Percentiles rank a stretch among this genome's conserved stretches.
phyloP scores from a whole-genome alignment of 179 eudicot species.

The Heliamphora pulchella region DNA sequence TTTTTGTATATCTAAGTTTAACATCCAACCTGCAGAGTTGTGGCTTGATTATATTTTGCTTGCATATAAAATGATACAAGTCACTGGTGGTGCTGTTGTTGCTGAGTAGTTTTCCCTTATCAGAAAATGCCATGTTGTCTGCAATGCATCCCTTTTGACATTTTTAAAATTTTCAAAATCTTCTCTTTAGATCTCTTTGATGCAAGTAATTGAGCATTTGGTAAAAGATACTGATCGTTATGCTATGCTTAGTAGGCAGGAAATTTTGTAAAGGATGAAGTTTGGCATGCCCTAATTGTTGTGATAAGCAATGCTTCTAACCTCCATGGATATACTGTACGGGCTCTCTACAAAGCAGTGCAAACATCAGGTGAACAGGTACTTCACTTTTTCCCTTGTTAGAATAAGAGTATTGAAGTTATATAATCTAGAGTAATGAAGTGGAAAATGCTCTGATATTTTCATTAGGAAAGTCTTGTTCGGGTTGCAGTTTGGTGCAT shows the following conservation, averaged over 20 bases:
- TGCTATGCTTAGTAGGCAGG: conserved; percentile 72
- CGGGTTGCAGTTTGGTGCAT: conserved; percentile 98
- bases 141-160: neutral
- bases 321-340: conserved; percentile 83
- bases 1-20: neutral
- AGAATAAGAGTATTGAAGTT: conserved; percentile 11
- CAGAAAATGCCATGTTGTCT: neutral
- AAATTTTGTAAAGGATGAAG: conserved; percentile 84
- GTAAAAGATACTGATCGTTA: conserved; percentile 27
- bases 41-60: neutral
- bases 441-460: neutral
- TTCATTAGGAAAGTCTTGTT: conserved; percentile 78
- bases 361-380: conserved; percentile 86
- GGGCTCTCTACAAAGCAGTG: conserved; percentile 64
- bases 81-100: neutral
- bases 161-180: neutral
- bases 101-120: neutral
- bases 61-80: neutral
- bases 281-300: conserved; percentile 84
- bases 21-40: neutral
- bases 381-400: conserved; percentile 11
- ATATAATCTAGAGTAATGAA: conserved; percentile 17
- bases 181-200: neutral
- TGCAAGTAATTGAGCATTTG: neutral
- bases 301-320: conserved; percentile 81